phyloP scores from a whole-genome alignment of 2,329 filamentous ascomycete species.

The Penicillium freii region DNA sequence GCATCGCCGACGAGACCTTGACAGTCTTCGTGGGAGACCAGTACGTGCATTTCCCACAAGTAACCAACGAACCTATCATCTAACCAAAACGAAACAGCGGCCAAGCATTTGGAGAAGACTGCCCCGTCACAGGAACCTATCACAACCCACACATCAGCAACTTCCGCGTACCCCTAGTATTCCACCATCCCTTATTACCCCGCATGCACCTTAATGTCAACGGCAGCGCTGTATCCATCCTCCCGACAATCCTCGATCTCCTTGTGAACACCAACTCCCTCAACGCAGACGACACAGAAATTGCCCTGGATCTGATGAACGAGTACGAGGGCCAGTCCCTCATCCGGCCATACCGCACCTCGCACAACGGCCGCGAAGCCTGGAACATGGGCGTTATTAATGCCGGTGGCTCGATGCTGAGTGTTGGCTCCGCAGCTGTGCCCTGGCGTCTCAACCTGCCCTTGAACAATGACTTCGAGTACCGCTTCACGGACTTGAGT shows the following conservation, averaged over 20 bases:
- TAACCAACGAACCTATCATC: not conserved
- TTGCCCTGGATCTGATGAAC: slow-evolving; percentile 41
- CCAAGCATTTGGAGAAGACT: slow-evolving; percentile 22
- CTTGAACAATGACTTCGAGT: slow-evolving; percentile 67
- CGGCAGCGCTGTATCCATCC: slow-evolving; percentile 21
- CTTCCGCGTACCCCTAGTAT: slow-evolving; percentile 23
- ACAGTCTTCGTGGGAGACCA: slow-evolving; percentile 26
- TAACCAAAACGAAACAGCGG: slow-evolving; percentile 11
- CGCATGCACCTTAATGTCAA: slow-evolving; percentile 33
- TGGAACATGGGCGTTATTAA: slow-evolving; percentile 37
- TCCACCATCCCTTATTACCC: slow-evolving; percentile 24
- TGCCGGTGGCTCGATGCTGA: slow-evolving; percentile 49
- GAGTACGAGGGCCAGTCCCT: slow-evolving; percentile 50
- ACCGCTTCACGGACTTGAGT: slow-evolving; percentile 33
- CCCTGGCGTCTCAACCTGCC: slow-evolving; percentile 67
- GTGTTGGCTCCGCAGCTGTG: slow-evolving; percentile 73
- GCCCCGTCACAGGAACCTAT: slow-evolving; percentile 26
- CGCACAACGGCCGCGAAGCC: slow-evolving; percentile 35
- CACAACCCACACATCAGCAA: slow-evolving; percentile 24
- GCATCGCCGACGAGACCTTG: slow-evolving; percentile 23
- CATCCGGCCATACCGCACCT: slow-evolving; percentile 40
- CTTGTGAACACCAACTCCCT: slow-evolving; percentile 44
- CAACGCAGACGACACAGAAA: slow-evolving; percentile 30
- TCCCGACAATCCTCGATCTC: slow-evolving; percentile 49
- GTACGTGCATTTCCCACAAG: slow-evolving; percentile 6